A percentile compares a stretch with the other conserved stretches of the same genome.
These are phyloP conservation scores for Dictyophora rubrovolvata DNA, from an alignment of 768 basidiomycete species.

Conservation along the genomic window DNA sequence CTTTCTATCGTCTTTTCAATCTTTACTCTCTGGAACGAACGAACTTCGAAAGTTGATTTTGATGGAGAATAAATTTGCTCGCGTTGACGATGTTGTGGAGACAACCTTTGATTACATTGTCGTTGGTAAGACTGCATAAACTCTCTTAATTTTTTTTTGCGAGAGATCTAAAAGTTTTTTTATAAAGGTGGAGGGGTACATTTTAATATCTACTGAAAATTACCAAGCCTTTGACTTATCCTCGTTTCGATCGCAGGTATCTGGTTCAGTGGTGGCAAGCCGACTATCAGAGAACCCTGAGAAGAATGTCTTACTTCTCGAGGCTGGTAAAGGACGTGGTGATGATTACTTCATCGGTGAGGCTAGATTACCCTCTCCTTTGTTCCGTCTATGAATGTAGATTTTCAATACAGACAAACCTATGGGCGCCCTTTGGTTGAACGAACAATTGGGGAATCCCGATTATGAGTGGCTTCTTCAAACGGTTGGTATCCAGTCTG, in stretches of 20 bases:
- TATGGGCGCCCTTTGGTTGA: not conserved
- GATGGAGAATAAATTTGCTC: not conserved
- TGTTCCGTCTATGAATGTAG: not conserved
- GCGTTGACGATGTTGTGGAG: not conserved
- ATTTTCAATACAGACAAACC: not conserved
- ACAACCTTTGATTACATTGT: not conserved
- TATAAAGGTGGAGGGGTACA: not conserved
- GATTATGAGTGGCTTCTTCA: constrained; percentile 17
- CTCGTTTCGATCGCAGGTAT: not conserved
- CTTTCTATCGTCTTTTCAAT: too few species aligned
- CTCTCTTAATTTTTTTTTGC: not conserved
- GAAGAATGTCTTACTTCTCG: constrained; percentile 17
- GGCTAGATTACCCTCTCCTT: not conserved
- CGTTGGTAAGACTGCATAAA: not conserved
- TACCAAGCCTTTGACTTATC: not conserved
- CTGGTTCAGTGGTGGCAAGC: constrained; percentile 16
- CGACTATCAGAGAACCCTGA: constrained; percentile 17
- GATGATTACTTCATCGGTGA: constrained; percentile 10
- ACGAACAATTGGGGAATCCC: not conserved
- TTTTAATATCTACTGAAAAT: not conserved
- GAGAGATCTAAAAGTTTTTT: not conserved
- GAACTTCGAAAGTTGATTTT: too few species aligned
- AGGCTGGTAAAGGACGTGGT: constrained; percentile 15
- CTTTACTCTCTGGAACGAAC: too few species aligned
- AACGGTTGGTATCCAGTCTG: constrained; percentile 7